Base-by-base conservation (phyloP, 1,284 basidiomycete species). In the Fomitopsis betulina region DNA sequence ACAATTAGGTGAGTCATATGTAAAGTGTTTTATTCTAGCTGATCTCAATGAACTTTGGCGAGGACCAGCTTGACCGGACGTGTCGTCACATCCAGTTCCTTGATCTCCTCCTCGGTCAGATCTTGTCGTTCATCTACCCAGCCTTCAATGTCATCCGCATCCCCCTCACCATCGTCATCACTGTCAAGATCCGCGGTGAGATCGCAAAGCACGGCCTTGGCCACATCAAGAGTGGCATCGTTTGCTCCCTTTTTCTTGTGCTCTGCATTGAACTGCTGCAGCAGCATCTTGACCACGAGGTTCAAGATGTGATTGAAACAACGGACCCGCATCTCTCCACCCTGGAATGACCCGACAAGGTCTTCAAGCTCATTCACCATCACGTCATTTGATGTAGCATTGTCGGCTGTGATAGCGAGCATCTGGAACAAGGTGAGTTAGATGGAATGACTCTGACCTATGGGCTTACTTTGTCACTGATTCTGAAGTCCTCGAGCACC, bases 151-250 rank as follows among this genome's bases (percentile, higher is more conserved):
- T n/a, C n/a, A n/a, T n/a, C n/a, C n/a, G n/a, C n/a, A 72, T 32
- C 47, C 70, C 70, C 6, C 68, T 60, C 27, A 73, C 7, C 42
- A 5, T 40, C n/a, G 5, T 40, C 39, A 4, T 40, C 39, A 25
- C 25, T 12, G 23, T 43, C 13, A 2, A 30, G 27, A 7, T 30
- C n/a, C n/a, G n/a, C n/a, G n/a, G n/a, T n/a, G n/a, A n/a, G n/a
- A n/a, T n/a, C n/a, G n/a, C n/a, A n/a, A n/a, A n/a, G n/a, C n/a
- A n/a, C n/a, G n/a, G n/a, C n/a, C n/a, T n/a, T n/a, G n/a, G n/a
- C n/a, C n/a, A n/a, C n/a, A n/a, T n/a, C n/a, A n/a, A n/a, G 27
- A 7, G 15, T 12, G 42, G 7, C 21, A 30, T 30, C 27, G 7
- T 23, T 3, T 23, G 23, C 13, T 21, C 12, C 10, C 2, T 40